A percentile compares a stretch with the other conserved stretches of the same genome.
phyloP scores from a whole-genome alignment of 495 filamentous ascomycete species.

The Evernia prunastri region DNA sequence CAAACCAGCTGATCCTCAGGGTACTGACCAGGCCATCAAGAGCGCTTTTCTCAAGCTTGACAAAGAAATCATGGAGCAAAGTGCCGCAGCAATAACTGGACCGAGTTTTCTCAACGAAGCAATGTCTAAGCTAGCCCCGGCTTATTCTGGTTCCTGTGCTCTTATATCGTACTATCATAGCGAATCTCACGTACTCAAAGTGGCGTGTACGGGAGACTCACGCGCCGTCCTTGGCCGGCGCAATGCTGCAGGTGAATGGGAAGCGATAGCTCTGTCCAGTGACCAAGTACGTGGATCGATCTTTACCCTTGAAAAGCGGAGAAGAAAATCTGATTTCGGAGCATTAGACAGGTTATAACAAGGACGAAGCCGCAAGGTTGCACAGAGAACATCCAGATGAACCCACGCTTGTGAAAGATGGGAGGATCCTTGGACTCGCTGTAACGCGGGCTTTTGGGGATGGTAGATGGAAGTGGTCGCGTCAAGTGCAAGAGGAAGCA shows the following conservation, averaged over 20 bases:
- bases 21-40: conserved; percentile 39
- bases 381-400: conserved; percentile 53
- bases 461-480: conserved; percentile 55
- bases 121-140: conserved; percentile 37
- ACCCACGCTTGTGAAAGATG: conserved; percentile 44
- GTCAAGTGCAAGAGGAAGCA: conserved; percentile 39
- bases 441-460: conserved; percentile 61
- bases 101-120: conserved; percentile 30
- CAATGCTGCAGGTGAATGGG: conserved; percentile 41
- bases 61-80: conserved; percentile 41
- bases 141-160: conserved; percentile 53
- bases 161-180: conserved; percentile 52
- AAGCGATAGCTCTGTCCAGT: conserved; percentile 42
- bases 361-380: conserved; percentile 45
- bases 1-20: conserved; percentile 22
- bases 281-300: neutral
- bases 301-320: neutral
- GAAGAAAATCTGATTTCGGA: conserved; percentile 10
- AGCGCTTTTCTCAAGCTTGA: conserved; percentile 47
- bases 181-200: conserved; percentile 41
- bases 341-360: conserved; percentile 54
- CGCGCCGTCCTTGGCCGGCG: conserved; percentile 54
- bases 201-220: conserved; percentile 55
- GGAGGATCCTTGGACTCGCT: conserved; percentile 50
- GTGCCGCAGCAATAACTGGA: conserved; percentile 28